Percentiles rank a stretch among this genome's conserved stretches.
phyloP scores from a whole-genome alignment of 257 asterid species.

The Nicotiana tomentosiformis region DNA sequence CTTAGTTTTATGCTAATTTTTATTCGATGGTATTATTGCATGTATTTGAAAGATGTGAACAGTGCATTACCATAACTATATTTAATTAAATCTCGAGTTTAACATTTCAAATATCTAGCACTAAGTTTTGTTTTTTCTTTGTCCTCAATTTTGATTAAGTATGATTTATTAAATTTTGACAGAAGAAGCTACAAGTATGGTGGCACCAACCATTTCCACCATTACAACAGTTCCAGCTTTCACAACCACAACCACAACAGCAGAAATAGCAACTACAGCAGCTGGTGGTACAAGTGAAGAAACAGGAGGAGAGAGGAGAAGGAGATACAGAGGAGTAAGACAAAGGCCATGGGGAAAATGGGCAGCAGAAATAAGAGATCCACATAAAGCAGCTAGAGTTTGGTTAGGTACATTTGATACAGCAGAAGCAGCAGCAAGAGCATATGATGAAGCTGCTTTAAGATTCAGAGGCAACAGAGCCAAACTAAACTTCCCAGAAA shows the following conservation, averaged over 20 bases:
- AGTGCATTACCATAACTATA: background rate
- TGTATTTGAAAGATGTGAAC: constrained; percentile 13
- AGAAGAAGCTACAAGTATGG: constrained; percentile 12
- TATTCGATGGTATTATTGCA: constrained; percentile 17
- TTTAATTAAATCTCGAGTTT: background rate
- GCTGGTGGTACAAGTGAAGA: constrained; percentile 20
- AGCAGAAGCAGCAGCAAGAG: constrained; percentile 36
- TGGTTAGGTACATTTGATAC: constrained; percentile 41
- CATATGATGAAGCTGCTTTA: constrained; percentile 37
- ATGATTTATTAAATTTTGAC: background rate
- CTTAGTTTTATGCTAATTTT: too few species aligned
- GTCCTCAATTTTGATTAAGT: background rate
- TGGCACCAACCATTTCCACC: constrained; percentile 21
- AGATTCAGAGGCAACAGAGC: constrained; percentile 32
- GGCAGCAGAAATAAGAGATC: constrained; percentile 42
- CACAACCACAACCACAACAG: background rate
- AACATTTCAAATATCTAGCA: too few species aligned
- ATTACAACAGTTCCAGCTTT: constrained; percentile 11
- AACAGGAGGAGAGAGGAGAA: constrained; percentile 48
- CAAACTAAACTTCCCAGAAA: constrained; percentile 34
- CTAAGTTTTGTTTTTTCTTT: background rate
- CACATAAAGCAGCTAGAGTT: constrained; percentile 27
- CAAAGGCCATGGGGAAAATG: constrained; percentile 44
- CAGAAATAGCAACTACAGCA: constrained; percentile 12
- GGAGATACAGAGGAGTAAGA: constrained; percentile 35